Evolutionary conservation across 768 basidiomycete species (phyloP).

Genomic region (Pleurotus giganteus): DNA sequence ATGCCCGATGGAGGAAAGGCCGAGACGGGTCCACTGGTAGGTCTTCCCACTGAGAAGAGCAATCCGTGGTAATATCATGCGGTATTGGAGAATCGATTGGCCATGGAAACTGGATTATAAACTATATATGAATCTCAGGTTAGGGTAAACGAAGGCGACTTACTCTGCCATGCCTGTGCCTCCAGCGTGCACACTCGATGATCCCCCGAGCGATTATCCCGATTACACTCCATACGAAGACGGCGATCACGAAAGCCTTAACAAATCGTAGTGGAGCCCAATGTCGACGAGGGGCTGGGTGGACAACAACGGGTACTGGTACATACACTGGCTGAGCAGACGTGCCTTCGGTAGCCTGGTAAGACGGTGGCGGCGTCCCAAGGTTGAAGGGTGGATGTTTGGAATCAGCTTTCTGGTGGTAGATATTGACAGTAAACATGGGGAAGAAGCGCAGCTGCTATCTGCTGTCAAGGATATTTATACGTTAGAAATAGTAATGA

Average conservation of each 20-base stretch:
- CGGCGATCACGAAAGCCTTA: not conserved
- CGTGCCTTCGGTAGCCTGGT: not conserved
- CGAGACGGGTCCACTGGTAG: not conserved
- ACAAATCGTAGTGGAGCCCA: not conserved
- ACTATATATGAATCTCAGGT: too few relatives aligned
- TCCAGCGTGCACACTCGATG: not conserved
- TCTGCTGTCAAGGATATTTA: not conserved
- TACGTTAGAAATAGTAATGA: not conserved
- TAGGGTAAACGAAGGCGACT: too few relatives aligned
- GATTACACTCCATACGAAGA: not conserved
- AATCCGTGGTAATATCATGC: not conserved
- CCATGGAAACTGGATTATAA: too few relatives aligned
- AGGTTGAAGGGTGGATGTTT: not conserved
- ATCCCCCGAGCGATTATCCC: not conserved
- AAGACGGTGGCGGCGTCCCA: not conserved
- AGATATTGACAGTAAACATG: slow-evolving; percentile 6
- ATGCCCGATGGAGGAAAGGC: not conserved
- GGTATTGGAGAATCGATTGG: too few relatives aligned
- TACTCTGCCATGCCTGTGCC: too few relatives aligned
- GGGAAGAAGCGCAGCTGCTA: slow-evolving; percentile 1
- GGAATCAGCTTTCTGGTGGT: not conserved
- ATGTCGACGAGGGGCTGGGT: not conserved
- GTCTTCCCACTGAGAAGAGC: not conserved
- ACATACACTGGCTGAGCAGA: not conserved
- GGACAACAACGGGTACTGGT: not conserved